A percentile compares a stretch with the other conserved stretches of the same genome.
Evolutionary conservation across 331 rosid species (phyloP).

Genomic region (Dryas integrifolia): DNA sequence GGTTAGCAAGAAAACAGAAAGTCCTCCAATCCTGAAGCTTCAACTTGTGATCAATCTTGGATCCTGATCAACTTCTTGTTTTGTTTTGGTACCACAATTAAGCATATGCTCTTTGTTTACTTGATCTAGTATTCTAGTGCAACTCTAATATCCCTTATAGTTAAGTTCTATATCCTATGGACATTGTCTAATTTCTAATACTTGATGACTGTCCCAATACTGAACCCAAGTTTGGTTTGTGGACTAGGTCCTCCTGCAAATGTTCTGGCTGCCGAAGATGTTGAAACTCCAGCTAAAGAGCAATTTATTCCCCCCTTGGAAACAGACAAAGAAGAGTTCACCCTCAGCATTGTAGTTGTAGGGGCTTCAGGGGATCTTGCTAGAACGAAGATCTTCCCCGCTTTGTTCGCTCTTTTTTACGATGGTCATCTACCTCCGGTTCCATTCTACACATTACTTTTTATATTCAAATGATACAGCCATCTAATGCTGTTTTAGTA

Average conservation of each 20-base stretch:
- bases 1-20: too few species aligned
- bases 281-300: slow-evolving; percentile 35
- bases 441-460: slow-evolving; percentile 13
- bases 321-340: slow-evolving; percentile 44
- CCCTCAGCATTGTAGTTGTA: slow-evolving; percentile 77
- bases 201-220: neutral
- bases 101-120: too few species aligned
- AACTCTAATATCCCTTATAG: neutral
- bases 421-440: slow-evolving; percentile 92
- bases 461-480: neutral
- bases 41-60: neutral
- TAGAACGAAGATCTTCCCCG: slow-evolving; percentile 92
- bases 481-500: too few species aligned
- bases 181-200: neutral
- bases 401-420: slow-evolving; percentile 88
- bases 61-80: neutral
- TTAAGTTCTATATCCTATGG: neutral
- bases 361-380: slow-evolving; percentile 99
- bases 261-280: slow-evolving; percentile 26
- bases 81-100: too few species aligned
- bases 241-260: neutral
- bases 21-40: neutral
- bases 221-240: neutral
- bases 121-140: too few species aligned
- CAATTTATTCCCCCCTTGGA: slow-evolving; percentile 39